phyloP scores from a whole-genome alignment of 2,329 filamentous ascomycete genomes.

The Scedosporium dehoogii region DNA sequence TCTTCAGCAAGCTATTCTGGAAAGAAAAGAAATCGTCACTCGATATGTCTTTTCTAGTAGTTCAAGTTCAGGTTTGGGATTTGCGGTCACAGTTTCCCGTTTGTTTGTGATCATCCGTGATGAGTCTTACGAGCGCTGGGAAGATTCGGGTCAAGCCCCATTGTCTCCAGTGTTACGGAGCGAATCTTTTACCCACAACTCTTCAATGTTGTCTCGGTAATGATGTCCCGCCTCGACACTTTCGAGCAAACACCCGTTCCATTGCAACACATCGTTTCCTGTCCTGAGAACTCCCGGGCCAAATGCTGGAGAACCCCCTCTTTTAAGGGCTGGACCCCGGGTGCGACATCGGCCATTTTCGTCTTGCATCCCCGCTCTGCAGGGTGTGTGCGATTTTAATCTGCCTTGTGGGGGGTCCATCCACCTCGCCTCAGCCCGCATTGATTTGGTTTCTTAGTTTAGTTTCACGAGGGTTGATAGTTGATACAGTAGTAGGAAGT shows the following conservation, averaged over 20 bases:
- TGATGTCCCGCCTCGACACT: neutral
- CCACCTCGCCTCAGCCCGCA: neutral
- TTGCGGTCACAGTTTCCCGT: too few species aligned
- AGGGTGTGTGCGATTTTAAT: neutral
- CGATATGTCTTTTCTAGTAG: neutral
- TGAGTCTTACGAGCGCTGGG: too few species aligned
- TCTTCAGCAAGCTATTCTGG: neutral
- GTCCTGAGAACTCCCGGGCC: neutral
- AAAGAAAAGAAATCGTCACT: neutral
- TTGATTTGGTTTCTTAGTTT: neutral
- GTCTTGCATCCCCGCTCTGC: neutral
- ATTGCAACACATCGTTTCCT: neutral
- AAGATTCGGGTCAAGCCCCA: neutral
- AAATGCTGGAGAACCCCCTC: neutral
- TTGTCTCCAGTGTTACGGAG: neutral
- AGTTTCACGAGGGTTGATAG: neutral
- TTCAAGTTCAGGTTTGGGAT: too few species aligned
- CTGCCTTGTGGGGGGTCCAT: neutral
- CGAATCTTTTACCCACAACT: too few species aligned
- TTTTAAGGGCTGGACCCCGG: neutral
- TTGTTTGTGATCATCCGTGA: too few species aligned
- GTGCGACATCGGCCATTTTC: constrained; percentile 2
- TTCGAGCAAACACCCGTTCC: neutral
- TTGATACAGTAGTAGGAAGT: too few species aligned
- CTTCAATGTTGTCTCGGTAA: too few species aligned